Evolutionary conservation across 2,329 filamentous ascomycete genomes (phyloP), one percentile per base, ranked within the genome.

Genomic region (Colletotrichum shisoi): DNA sequence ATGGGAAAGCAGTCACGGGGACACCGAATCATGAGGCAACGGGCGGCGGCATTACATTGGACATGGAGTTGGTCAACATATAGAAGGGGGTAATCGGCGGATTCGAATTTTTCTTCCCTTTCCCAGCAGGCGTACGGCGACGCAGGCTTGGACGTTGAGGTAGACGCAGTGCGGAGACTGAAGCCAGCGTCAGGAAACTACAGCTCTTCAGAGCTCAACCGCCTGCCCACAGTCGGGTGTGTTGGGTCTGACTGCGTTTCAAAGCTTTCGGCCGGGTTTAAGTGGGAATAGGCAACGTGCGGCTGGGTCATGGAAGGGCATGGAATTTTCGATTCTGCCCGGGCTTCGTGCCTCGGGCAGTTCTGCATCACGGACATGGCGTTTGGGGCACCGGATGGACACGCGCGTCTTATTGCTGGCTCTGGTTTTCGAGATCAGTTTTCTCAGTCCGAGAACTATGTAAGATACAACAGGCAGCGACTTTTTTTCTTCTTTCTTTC

Each of bases 311-410:
- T 24, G 51, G 45, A 40, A 34, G 60, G 21, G 15, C 31, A 39
- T 40, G 51, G 42, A 42, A 34, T 58, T 17, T 34, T 57, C 45
- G 48, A 15, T 34, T 34, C 53, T 21, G 21, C 15, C 37, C 49
- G n/a, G 45, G 57, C 17, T 37, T 37, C 27, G 45, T 51, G 58
- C 21, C 12, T 48, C 11, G 31, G 31, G 39, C 40, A 48, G 39
- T 48, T 46, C 46, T 45, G 63, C 63, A 67, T 67, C 37, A 62
- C 52, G 59, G 59, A 57, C 40, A 51, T 11, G 63, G 63, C 63
- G 63, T 67, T 67, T 63, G 31, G 39, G 34, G 3, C 24, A 54
- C 44, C 44, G 19, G 59, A 21, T 21, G 24, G 21, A 44, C 19
- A 31, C 48, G 24, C 21, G 58, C 42, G 7, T 9, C 8, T 34